phyloP scores from a whole-genome alignment of 139 green algal genomes.

The Chlorella ohadii region DNA sequence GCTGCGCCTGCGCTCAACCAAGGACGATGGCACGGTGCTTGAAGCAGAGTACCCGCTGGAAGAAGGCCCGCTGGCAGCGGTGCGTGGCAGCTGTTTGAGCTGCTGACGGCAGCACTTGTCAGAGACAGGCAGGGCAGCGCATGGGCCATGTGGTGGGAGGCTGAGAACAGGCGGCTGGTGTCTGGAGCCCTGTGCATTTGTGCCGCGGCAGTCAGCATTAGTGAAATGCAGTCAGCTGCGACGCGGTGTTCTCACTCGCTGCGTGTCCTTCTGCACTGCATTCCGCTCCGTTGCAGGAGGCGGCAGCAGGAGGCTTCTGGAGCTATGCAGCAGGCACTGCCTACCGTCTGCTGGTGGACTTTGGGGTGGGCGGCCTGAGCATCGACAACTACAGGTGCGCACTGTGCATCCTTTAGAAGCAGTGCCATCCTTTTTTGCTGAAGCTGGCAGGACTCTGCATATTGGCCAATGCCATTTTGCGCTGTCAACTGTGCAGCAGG shows the following conservation, averaged over 20 bases:
- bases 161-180: no score
- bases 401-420: not conserved
- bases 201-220: no score
- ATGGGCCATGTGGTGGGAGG: no score
- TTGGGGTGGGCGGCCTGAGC: slow-evolving; percentile 57
- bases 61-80: slow-evolving; percentile 11
- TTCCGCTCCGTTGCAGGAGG: slow-evolving; percentile 57
- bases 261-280: no score
- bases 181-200: no score
- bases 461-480: no score
- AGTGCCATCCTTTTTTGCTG: no score
- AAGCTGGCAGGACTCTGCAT: no score
- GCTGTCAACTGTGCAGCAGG: no score
- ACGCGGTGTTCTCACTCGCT: no score
- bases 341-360: slow-evolving; percentile 58
- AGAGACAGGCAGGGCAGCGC: not conserved
- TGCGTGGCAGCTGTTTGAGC: not conserved
- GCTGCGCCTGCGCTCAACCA: slow-evolving; percentile 43
- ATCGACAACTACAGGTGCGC: slow-evolving; percentile 63
- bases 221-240: no score
- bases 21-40: slow-evolving; percentile 23
- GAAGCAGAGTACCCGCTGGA: slow-evolving; percentile 35
- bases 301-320: slow-evolving; percentile 69
- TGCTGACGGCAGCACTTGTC: not conserved
- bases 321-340: slow-evolving; percentile 70